These are phyloP conservation scores for Podospora fimiseda DNA, from an alignment of 495 filamentous ascomycete genomes.

Conservation along the genomic window DNA sequence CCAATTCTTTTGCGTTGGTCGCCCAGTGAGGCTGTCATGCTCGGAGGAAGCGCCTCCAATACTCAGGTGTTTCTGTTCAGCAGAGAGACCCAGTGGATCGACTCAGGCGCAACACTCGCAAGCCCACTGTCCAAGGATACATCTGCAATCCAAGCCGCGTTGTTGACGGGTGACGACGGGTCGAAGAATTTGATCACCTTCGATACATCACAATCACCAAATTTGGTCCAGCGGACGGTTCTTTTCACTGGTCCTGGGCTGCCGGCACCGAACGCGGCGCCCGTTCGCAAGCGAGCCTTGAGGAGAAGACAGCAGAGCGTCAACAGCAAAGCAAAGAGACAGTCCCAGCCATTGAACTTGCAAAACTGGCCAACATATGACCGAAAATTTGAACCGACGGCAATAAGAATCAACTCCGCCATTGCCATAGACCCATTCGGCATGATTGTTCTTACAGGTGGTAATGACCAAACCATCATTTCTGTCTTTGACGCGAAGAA, in stretches of 20 bases:
- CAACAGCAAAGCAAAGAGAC: slow-evolving; percentile 24
- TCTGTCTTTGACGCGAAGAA: slow-evolving; percentile 73
- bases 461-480: slow-evolving; percentile 57
- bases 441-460: slow-evolving; percentile 72
- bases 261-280: slow-evolving; percentile 37
- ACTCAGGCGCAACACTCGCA: slow-evolving; percentile 56
- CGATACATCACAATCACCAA: slow-evolving; percentile 70
- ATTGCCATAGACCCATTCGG: slow-evolving; percentile 47
- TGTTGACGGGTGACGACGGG: slow-evolving; percentile 66
- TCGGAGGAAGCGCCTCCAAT: slow-evolving; percentile 67
- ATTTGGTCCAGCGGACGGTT: slow-evolving; percentile 61
- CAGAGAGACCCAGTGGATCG: slow-evolving; percentile 49
- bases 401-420: slow-evolving; percentile 42
- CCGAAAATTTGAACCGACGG: slow-evolving; percentile 58
- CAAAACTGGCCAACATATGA: slow-evolving; percentile 77
- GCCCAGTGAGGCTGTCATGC: slow-evolving; percentile 59
- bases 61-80: slow-evolving; percentile 61
- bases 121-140: slow-evolving; percentile 49
- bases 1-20: slow-evolving; percentile 79
- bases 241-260: slow-evolving; percentile 42
- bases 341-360: slow-evolving; percentile 35
- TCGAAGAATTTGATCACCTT: slow-evolving; percentile 81
- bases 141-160: slow-evolving; percentile 46
- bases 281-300: slow-evolving; percentile 20
- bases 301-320: slow-evolving; percentile 24